Evolutionary conservation across 257 asterid species (phyloP).

Genomic region (Lycium ferocissimum): DNA sequence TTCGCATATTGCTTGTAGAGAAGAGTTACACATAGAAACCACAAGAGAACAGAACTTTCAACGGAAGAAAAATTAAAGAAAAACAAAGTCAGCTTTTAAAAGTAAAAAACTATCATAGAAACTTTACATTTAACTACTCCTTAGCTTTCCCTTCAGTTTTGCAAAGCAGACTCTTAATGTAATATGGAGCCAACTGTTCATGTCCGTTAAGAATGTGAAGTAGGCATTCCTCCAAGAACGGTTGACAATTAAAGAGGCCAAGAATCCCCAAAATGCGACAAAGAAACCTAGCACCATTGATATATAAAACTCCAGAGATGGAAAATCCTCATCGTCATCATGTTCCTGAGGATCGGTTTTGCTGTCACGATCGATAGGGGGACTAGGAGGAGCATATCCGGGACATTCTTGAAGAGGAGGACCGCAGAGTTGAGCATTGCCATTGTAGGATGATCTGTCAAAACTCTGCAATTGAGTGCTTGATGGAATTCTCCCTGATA

Average conservation of each 20-base stretch:
- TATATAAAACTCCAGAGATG: conserved; percentile 23
- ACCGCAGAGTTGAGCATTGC: conserved; percentile 40
- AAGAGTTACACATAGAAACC: no score
- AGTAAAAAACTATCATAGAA: neutral
- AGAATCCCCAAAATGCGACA: conserved; percentile 6
- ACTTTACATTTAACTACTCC: neutral
- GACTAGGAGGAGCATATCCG: no score
- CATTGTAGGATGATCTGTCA: conserved; percentile 35
- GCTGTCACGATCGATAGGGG: neutral
- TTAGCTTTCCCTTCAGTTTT: neutral
- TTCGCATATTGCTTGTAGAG: no score
- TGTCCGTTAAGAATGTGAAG: conserved; percentile 13
- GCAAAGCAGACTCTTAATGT: neutral
- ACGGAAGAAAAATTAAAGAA: neutral
- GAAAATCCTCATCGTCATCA: conserved; percentile 11
- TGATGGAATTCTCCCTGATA: conserved; percentile 41
- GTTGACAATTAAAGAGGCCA: neutral
- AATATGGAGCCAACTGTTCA: conserved; percentile 1
- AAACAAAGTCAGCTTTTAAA: neutral
- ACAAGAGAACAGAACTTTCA: no score
- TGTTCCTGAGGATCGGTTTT: neutral
- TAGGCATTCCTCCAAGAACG: conserved; percentile 32
- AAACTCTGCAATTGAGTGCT: conserved; percentile 49
- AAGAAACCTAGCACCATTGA: conserved; percentile 23
- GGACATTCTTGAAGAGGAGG: no score